Base-by-base conservation (phyloP, 2,329 filamentous ascomycete species). In the Trichoderma asperellum region DNA sequence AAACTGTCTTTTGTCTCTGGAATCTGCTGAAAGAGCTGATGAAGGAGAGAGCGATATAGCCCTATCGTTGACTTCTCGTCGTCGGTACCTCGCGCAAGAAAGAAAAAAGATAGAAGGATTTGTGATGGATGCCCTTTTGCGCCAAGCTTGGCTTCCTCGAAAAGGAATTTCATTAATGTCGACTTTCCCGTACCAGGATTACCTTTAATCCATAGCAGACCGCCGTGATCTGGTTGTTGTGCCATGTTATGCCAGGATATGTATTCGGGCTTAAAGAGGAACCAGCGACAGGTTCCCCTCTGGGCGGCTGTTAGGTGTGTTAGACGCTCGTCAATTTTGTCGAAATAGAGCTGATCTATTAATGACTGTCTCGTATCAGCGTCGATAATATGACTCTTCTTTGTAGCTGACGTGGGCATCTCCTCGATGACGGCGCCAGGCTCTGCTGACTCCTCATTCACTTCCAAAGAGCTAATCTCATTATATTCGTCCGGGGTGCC, bases 41-140 rank as follows among this genome's bases (percentile, higher is more conserved):
- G 73, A 0, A 87, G 70, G 7, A 88, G 72, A 0, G 83, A 84
- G 7, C 84, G 80, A 71, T 86, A 86, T 73, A 88, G 78, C 1
- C 86, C 85, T 0, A 76, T 32, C 0, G 77, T 78, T 0, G 83
- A 81, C 70, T 79, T 84, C 70, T 87, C 83, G 10, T 84, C 74
- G 8, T 73, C 27, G 0, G 75, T 75, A 0, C 84, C 84, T 65
- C 83, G 75, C 0, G 83, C 83, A 60, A 85, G 83, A 77, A 86
- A 87, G 76, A 86, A 87, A 75, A 85, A 86, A 2, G 65, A 60
- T 5, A 47, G 4, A 11, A 43, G 21, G 8, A 53, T 47, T 18
- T 43, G 21, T 7, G 27, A 27, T 5, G 34, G 12, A 24, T 37
- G 4, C 1, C 8, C 4, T 3, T 12, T 68, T 1, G 34, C 24